These are phyloP conservation scores for Nectriaceae sp. DNA, from an alignment of 2,329 filamentous ascomycete genomes.

Conservation along the genomic window DNA sequence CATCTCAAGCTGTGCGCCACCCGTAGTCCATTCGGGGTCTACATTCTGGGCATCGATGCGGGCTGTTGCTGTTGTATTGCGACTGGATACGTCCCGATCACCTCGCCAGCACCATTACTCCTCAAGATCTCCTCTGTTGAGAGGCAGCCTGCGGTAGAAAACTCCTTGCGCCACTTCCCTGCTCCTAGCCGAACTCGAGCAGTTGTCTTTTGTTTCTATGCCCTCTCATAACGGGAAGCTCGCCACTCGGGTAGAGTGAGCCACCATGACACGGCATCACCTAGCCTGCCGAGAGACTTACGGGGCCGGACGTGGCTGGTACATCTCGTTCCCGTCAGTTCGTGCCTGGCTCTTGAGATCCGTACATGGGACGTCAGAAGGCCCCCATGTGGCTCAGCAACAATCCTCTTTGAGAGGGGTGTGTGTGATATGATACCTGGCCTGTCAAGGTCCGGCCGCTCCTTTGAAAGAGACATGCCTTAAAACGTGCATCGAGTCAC, in stretches of 20 bases:
- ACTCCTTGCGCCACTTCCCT: slow-evolving; percentile 5
- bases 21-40: slow-evolving; percentile 3
- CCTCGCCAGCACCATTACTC: slow-evolving; percentile 6
- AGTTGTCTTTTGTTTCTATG: background rate
- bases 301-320: background rate
- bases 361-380: background rate
- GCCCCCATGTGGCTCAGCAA: slow-evolving; percentile 14
- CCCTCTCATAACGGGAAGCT: slow-evolving; percentile 1
- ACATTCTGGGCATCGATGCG: background rate
- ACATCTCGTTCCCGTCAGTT: slow-evolving; percentile 4
- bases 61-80: slow-evolving; percentile 1
- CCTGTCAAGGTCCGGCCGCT: slow-evolving; percentile 20
- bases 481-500: slow-evolving; percentile 26
- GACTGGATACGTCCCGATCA: slow-evolving; percentile 1
- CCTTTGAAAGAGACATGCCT: slow-evolving; percentile 18
- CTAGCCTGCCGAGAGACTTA: background rate
- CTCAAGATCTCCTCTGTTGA: slow-evolving; percentile 1
- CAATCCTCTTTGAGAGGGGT: slow-evolving; percentile 3
- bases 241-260: background rate
- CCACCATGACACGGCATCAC: slow-evolving; percentile 8
- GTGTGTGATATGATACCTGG: slow-evolving; percentile 16
- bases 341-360: background rate
- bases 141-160: slow-evolving; percentile 2
- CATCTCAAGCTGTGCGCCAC: slow-evolving; percentile 16
- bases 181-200: background rate